Evolutionary conservation across 2,329 filamentous ascomycete genomes (phyloP), one percentile per base, ranked within the genome.

Genomic region (Chrysoporthe puriensis): DNA sequence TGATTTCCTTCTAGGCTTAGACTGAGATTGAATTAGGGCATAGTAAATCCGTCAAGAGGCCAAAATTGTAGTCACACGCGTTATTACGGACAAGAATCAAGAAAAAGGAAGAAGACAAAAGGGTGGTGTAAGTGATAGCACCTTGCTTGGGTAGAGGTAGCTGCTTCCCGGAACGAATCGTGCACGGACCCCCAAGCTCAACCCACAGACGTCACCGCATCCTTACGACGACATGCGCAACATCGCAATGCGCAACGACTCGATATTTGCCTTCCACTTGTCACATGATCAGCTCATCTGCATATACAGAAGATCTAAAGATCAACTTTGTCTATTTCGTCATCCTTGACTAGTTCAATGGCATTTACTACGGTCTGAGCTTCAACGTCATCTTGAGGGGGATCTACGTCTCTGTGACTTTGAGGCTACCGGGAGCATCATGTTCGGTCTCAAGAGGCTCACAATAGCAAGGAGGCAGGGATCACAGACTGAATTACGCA

Each of bases 371-470:
- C 21, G n/a, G n/a, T n/a, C 9, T 52, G 48, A 52, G 7, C 46
- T 7, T 48, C 11, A 52, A 32, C 48, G 13, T 4, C 50, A 54
- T 54, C 21, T 2, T 4, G 16, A 18, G 26, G 21, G 21, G 50
- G 32, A 14, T 21, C 50, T 54, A 3, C 26, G 26, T n/a, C 21
- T 21, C 21, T 32, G 9, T 32, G 21, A 9, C 48, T 11, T 21
- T 26, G n/a, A 26, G 11, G 13, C 26, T 26, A 3, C 5, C 7
- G 13, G 48, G 14, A 52, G 13, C n/a, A 52, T 26, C n/a, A 69
- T 69, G 66, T 16, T 61, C 56, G 6, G 62, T 54, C 34, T 34
- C 26, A 61, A 7, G 54, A 66, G 64, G 50, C 21, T 52, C 42
- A 58, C 32, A 36, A 2, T 34, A 16, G 48, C 13, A 18, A 14